Percentiles rank a stretch among this genome's conserved stretches.
Conservation (phyloP, 805 yeast species). For the Saturnispora zaruensis region DNA sequence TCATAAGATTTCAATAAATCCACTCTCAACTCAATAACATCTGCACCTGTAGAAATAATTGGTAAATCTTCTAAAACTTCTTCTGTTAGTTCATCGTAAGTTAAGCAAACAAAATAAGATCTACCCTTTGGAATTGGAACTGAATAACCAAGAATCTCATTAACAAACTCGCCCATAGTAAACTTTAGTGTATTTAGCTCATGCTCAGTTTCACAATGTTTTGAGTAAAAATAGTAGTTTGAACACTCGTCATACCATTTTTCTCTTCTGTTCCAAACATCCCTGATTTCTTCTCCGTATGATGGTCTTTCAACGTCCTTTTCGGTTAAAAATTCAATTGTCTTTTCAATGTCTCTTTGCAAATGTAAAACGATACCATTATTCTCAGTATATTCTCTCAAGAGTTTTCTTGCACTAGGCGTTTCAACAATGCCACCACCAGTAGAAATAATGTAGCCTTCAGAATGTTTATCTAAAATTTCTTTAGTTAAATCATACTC, state of each 20-base stretch:
- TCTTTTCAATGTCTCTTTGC: constrained; percentile 78
- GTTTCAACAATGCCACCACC: constrained; percentile 96
- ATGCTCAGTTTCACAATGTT: constrained; percentile 49
- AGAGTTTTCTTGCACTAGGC: constrained; percentile 50
- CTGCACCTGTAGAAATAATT: constrained; percentile 55
- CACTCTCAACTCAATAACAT: constrained; percentile 78
- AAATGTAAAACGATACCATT: constrained; percentile 85
- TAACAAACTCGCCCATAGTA: constrained; percentile 51
- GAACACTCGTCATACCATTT: constrained; percentile 73
- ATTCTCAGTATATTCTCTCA: constrained; percentile 43
- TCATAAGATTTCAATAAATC: constrained; percentile 52
- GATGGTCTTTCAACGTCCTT: constrained; percentile 85
- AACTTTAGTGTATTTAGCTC: constrained; percentile 51
- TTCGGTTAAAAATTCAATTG: constrained; percentile 60
- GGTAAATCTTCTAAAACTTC: constrained; percentile 35
- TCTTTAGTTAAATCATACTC: constrained; percentile 54
- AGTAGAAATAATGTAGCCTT: constrained; percentile 70
- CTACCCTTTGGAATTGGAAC: constrained; percentile 36
- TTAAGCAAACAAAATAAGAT: constrained; percentile 67
- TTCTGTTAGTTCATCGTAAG: constrained; percentile 49
- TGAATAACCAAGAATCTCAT: constrained; percentile 51
- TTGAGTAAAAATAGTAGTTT: constrained; percentile 66
- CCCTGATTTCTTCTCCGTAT: constrained; percentile 65
- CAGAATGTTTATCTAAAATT: constrained; percentile 32
- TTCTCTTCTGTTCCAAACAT: constrained; percentile 81